These are phyloP conservation scores for Lippia alba DNA, from an alignment of 305 asterid species.

Conservation along the genomic window DNA sequence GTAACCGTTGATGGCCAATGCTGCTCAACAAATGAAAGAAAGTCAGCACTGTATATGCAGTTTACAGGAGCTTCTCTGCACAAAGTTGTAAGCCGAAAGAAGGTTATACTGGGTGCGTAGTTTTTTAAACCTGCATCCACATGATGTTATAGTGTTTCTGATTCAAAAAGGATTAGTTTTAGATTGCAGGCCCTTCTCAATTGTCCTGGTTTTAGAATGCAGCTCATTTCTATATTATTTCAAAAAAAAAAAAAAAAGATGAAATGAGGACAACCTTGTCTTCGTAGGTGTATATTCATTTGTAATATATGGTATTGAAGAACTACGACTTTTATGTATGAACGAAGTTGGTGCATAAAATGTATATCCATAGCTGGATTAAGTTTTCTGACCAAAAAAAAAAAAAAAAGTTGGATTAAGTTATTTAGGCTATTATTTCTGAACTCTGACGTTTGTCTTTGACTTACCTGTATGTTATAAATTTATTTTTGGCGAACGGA, in stretches of 20 bases:
- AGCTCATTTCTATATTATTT: neutral
- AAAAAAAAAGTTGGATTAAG: too few species aligned
- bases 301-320: neutral
- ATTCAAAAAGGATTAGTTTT: neutral
- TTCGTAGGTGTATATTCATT: slow-evolving; percentile 3
- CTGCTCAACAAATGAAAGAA: slow-evolving; percentile 10
- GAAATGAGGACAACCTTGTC: neutral
- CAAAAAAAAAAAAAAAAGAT: neutral
- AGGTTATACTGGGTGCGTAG: slow-evolving; percentile 6
- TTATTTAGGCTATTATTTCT: too few species aligned
- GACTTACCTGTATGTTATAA: too few species aligned
- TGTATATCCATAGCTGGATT: neutral
- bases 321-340: neutral
- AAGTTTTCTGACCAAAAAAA: too few species aligned
- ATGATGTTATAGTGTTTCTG: neutral
- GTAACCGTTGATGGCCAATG: neutral
- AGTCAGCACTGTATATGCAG: neutral
- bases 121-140: slow-evolving; percentile 27
- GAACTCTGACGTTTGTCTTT: too few species aligned
- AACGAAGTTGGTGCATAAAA: neutral
- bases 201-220: neutral
- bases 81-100: slow-evolving; percentile 2
- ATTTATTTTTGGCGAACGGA: too few species aligned
- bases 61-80: neutral
- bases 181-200: neutral